Percentiles rank a stretch among this genome's conserved stretches.
Evolutionary conservation across 371 early-diverging fungal species (phyloP).

Genomic region (Syncephalastrum contaminatum): DNA sequence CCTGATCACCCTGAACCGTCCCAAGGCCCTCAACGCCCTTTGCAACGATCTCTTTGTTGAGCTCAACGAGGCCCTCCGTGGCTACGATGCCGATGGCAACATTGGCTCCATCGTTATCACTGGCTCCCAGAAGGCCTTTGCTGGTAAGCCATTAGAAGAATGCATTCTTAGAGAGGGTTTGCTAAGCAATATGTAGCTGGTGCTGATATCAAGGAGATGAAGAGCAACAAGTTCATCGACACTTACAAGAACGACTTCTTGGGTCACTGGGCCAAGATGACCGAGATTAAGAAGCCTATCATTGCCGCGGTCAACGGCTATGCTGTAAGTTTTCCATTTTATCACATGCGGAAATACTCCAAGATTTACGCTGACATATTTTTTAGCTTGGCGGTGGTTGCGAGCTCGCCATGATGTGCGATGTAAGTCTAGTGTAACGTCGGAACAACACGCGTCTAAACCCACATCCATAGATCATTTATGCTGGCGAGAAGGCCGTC

Average conservation of each 20-base stretch:
- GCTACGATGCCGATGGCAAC: conserved; percentile 72
- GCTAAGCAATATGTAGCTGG: conserved; percentile 66
- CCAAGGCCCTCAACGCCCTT: conserved; percentile 97
- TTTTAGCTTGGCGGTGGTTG: conserved; percentile 95
- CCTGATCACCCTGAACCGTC: conserved; percentile 89
- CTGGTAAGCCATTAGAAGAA: conserved; percentile 53
- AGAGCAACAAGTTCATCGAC: conserved; percentile 76
- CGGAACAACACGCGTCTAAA: neutral
- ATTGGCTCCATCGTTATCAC: conserved; percentile 95
- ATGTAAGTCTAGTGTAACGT: conserved; percentile 36
- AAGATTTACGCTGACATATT: conserved; percentile 10
- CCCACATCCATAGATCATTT: conserved; percentile 75
- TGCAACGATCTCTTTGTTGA: conserved; percentile 89
- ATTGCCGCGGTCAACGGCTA: conserved; percentile 98
- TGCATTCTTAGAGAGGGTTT: neutral
- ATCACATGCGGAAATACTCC: conserved; percentile 3
- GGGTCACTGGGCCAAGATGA: conserved; percentile 92
- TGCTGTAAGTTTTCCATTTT: conserved; percentile 65
- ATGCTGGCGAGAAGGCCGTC: conserved; percentile 95
- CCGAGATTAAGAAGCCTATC: conserved; percentile 90
- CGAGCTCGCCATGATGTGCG: conserved; percentile 99
- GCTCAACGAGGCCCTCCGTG: conserved; percentile 84
- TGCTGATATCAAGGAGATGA: conserved; percentile 99
- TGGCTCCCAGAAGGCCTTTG: conserved; percentile 95
- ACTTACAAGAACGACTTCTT: conserved; percentile 92